These are phyloP conservation scores for Nicotiana otophora DNA, from an alignment of 257 asterid genomes.

Conservation along the genomic window DNA sequence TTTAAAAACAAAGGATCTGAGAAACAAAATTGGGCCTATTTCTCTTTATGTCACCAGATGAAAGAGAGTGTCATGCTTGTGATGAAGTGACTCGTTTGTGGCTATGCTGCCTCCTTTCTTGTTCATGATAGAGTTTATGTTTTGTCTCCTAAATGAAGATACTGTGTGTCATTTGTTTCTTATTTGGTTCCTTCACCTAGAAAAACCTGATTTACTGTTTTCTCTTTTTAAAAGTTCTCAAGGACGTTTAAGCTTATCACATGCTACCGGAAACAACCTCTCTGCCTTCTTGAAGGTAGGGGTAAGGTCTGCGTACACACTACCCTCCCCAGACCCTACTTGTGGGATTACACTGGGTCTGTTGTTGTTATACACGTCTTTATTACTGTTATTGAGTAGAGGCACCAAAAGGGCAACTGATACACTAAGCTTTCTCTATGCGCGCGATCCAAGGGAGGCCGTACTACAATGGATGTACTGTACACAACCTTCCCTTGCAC, in stretches of 20 bases:
- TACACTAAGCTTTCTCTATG: neutral
- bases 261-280: too few relatives aligned
- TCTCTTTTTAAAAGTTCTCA: neutral
- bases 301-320: too few relatives aligned
- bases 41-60: neutral
- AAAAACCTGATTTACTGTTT: too few relatives aligned
- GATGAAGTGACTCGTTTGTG: neutral
- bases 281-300: too few relatives aligned
- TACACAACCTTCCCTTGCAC: neutral
- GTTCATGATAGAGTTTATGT: neutral
- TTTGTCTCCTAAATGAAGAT: neutral
- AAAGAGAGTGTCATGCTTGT: neutral
- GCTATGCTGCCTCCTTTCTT: neutral
- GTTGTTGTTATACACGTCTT: too few relatives aligned
- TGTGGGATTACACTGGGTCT: too few relatives aligned
- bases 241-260: neutral
- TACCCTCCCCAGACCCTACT: too few relatives aligned
- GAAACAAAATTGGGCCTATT: neutral
- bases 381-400: neutral
- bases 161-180: slow-evolving; percentile 13
- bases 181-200: neutral
- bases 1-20: neutral
- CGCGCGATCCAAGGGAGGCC: neutral
- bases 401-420: neutral
- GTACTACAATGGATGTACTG: neutral